Evolutionary conservation across 176 grass and related monocot genomes (phyloP), one percentile per base, ranked within the genome.

Genomic region (Canna indica): DNA sequence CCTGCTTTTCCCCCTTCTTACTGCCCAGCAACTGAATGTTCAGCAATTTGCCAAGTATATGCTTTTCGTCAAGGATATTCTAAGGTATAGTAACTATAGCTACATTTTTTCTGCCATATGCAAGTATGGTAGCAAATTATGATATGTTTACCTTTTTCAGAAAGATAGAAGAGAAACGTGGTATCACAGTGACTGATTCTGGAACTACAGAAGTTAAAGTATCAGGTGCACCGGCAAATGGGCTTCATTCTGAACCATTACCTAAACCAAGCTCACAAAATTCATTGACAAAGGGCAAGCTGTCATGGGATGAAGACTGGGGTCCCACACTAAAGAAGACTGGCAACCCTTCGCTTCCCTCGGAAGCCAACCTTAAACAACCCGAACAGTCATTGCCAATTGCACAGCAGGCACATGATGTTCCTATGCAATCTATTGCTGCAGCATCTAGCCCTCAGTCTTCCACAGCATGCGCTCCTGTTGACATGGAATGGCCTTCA

Each of bases 41-140:
- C 95, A 99, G 64, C 95, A 99, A 80, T 99, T 99, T 82, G 95
- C 95, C 31, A 94, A 99, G 75, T 99, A 90, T 74, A 94, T 99
- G 80, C 76, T 99, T 36, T 99, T 99, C 83, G 85, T 99, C 47
- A 99, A 90, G 76, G 95, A 99, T 82, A 85, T 99, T 53, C 73
- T 91, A 65, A 94, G 95, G 95, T 99, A 84, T 28, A n/a, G 9
- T 53, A 69, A n/a, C 14, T 57, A 10, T 13, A 42, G 35, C 9
- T 69, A 15, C 20, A 7, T 60, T 17, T 16, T 58, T 20, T 14
- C 33, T 24, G 24, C 32, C 8, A 59, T 45, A 10, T 59, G 17
- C 36, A n/a, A 61, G 28, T 50, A 42, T 65, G 50, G 74, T 62
- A 84, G 71, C 22, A 32, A 71, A 20, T 79, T 25, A 35, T 18